phyloP scores from a whole-genome alignment of 495 filamentous ascomycete species.

The Massariosphaeria phaeospora region DNA sequence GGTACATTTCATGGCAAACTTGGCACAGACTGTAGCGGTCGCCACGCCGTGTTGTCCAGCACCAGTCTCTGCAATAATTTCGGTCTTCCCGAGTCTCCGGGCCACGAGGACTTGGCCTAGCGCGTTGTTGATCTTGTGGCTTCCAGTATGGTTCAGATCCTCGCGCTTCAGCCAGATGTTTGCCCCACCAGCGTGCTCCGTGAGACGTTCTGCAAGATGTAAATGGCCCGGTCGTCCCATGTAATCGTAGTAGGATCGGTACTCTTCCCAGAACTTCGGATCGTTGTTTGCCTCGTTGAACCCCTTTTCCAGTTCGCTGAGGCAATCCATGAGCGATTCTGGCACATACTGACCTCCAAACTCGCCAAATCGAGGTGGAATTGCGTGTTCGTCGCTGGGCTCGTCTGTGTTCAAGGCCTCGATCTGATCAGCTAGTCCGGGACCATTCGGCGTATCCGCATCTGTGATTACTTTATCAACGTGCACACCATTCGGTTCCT shows the following conservation, averaged over 20 bases:
- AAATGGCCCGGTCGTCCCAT: constrained; percentile 93
- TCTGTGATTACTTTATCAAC: constrained; percentile 62
- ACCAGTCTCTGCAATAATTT: constrained; percentile 93
- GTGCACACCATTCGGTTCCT: constrained; percentile 50
- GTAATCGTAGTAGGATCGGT: constrained; percentile 92
- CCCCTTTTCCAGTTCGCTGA: constrained; percentile 84
- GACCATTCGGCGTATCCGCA: constrained; percentile 51
- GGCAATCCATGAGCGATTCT: constrained; percentile 94
- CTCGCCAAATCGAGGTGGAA: constrained; percentile 86
- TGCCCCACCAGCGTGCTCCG: constrained; percentile 80
- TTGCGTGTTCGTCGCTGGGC: constrained; percentile 44
- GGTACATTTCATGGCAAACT: constrained; percentile 92
- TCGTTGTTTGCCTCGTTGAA: constrained; percentile 83
- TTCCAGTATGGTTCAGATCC: constrained; percentile 74
- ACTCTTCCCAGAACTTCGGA: constrained; percentile 94
- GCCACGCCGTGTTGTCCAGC: constrained; percentile 97
- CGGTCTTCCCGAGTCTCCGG: constrained; percentile 74
- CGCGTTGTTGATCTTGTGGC: constrained; percentile 98
- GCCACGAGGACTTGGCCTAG: constrained; percentile 85
- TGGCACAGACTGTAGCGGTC: constrained; percentile 91
- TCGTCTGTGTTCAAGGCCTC: constrained; percentile 59
- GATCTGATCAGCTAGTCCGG: constrained; percentile 66
- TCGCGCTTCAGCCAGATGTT: constrained; percentile 96
- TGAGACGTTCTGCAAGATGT: constrained; percentile 81
- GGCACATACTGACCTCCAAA: constrained; percentile 99